phyloP scores from a whole-genome alignment of 2,329 filamentous ascomycete species.

The Alternaria hordeiaustralica region DNA sequence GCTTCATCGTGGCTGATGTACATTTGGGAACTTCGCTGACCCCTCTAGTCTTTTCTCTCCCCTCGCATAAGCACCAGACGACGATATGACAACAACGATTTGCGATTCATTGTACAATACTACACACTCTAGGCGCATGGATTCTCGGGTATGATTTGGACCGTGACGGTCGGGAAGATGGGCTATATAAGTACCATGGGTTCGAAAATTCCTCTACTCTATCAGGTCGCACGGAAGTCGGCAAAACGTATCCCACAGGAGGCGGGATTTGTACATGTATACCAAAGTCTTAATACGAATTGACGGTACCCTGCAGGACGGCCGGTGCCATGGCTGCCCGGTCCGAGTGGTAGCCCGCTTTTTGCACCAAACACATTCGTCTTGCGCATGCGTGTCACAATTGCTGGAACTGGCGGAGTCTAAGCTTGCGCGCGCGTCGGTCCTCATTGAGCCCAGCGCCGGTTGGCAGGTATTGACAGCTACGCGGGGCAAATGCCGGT shows the following conservation, averaged over 20 bases:
- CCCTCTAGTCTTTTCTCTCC: constrained; percentile 46
- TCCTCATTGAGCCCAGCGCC: neutral
- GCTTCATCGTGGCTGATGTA: neutral
- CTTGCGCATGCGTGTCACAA: constrained; percentile 22
- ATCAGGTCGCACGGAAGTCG: constrained; percentile 19
- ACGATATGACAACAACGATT: constrained; percentile 22
- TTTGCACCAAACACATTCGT: constrained; percentile 13
- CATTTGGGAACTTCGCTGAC: constrained; percentile 23
- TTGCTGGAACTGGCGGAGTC: constrained; percentile 15
- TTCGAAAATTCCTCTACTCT: constrained; percentile 26
- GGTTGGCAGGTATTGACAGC: constrained; percentile 16
- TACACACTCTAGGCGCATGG: constrained; percentile 34
- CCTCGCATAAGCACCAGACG: constrained; percentile 36
- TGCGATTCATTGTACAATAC: constrained; percentile 40
- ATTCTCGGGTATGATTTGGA: constrained; percentile 21
- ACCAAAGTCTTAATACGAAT: constrained; percentile 17
- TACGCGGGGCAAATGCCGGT: constrained; percentile 13
- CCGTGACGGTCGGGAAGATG: constrained; percentile 11
- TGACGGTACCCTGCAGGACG: constrained; percentile 14
- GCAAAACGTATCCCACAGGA: constrained; percentile 16
- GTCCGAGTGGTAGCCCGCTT: constrained; percentile 1
- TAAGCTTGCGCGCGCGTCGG: neutral
- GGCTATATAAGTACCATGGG: neutral
- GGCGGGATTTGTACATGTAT: constrained; percentile 27
- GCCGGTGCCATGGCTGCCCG: constrained; percentile 19